Evolutionary conservation across 768 basidiomycete species (phyloP).

Genomic region (Trichaptum fuscoviolaceum): DNA sequence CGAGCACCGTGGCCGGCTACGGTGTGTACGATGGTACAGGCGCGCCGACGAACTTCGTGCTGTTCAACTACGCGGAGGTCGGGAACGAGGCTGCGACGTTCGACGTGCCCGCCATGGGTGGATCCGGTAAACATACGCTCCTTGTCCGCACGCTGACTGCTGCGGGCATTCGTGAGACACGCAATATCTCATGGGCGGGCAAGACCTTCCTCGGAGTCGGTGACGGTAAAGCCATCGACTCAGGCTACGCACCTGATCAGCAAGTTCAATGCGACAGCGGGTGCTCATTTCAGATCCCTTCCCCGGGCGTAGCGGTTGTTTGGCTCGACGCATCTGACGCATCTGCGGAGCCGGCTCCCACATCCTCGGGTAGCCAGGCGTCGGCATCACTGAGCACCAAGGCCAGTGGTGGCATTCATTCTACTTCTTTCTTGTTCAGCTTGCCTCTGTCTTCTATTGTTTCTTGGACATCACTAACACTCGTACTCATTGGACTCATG

Average conservation of each 20-base stretch:
- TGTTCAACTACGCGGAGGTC: constrained; percentile 42
- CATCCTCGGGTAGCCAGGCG: background rate
- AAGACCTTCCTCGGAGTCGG: constrained; percentile 40
- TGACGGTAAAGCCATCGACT: constrained; percentile 32
- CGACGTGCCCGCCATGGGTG: constrained; percentile 30
- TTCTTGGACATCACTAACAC: background rate
- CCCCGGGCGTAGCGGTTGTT: constrained; percentile 45
- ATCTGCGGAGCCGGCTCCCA: background rate
- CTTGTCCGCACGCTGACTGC: constrained; percentile 47
- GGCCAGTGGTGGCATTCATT: background rate
- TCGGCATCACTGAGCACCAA: background rate
- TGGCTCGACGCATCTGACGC: constrained; percentile 13
- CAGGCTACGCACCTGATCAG: constrained; percentile 27
- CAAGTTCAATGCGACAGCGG: constrained; percentile 37
- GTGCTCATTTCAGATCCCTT: constrained; percentile 42
- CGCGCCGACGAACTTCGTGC: constrained; percentile 35
- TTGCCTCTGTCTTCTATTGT: background rate
- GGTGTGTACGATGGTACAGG: constrained; percentile 53
- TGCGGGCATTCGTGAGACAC: constrained; percentile 40
- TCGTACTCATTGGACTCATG: background rate
- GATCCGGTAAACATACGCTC: constrained; percentile 23
- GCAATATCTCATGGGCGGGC: constrained; percentile 57
- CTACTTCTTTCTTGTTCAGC: background rate
- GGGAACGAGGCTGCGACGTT: constrained; percentile 38
- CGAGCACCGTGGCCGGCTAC: constrained; percentile 46